Percentiles rank a stretch among this genome's conserved stretches.
phyloP scores from a whole-genome alignment of 805 yeast species.

The Lipomyces sp. region DNA sequence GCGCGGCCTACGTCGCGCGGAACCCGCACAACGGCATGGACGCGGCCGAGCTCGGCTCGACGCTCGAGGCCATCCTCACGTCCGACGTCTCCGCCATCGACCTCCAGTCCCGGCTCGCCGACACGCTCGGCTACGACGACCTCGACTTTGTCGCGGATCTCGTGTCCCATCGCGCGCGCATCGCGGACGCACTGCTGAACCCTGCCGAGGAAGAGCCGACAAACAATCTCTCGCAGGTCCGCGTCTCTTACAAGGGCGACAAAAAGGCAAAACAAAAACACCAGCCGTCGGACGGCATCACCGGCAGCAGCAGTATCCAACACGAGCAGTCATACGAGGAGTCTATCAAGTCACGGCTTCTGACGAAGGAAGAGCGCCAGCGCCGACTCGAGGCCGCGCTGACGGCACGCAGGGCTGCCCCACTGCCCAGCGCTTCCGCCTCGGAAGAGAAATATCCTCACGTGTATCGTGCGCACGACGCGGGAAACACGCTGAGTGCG shows the following conservation, averaged over 20 bases:
- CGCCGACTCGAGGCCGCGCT: constrained; percentile 30
- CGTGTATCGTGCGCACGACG: constrained; percentile 70
- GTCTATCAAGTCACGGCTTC: constrained; percentile 2
- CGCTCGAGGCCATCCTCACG: constrained; percentile 9
- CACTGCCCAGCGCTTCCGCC: constrained; percentile 3
- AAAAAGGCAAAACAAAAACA: not conserved
- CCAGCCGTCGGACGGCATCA: not conserved
- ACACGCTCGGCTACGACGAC: constrained; percentile 80
- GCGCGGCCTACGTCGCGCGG: constrained; percentile 5
- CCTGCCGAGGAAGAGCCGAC: not conserved
- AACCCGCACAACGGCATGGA: constrained; percentile 6
- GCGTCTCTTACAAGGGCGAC: constrained; percentile 5
- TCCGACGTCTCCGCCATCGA: constrained; percentile 35
- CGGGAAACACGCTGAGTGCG: constrained; percentile 66
- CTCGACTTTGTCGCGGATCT: constrained; percentile 71
- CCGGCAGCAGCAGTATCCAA: not conserved
- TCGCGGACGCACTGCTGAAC: constrained; percentile 9
- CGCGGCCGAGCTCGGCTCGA: constrained; percentile 16
- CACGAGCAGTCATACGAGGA: not conserved
- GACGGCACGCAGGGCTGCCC: constrained; percentile 28
- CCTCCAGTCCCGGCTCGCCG: constrained; percentile 69
- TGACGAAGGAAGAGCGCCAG: constrained; percentile 30
- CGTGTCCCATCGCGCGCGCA: constrained; percentile 41
- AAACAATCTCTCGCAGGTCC: constrained; percentile 14
- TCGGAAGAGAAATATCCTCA: constrained; percentile 69